Evolutionary conservation across 148 eudicot species (phyloP).

Genomic region (Camellia granthamiana): DNA sequence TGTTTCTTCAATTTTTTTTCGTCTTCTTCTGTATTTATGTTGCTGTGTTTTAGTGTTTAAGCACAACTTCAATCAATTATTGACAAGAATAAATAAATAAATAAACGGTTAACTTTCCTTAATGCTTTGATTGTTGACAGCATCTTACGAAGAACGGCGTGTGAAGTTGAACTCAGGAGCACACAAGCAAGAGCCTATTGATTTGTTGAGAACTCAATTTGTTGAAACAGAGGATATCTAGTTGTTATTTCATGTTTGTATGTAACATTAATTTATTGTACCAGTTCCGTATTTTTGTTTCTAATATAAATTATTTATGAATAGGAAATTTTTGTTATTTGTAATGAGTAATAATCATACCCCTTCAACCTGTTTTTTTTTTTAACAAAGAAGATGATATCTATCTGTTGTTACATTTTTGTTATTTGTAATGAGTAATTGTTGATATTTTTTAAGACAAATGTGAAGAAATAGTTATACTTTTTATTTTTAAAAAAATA

Average conservation of each 20-base stretch:
- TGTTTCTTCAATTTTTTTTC: neutral
- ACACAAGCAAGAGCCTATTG: neutral
- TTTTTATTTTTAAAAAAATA: too few species aligned
- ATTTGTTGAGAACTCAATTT: neutral
- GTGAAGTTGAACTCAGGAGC: conserved; percentile 26
- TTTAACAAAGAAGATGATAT: too few species aligned
- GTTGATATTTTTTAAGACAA: too few species aligned
- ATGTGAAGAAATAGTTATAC: too few species aligned
- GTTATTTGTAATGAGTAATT: too few species aligned
- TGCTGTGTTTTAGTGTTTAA: neutral
- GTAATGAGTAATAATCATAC: neutral
- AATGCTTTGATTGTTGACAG: conserved; percentile 27
- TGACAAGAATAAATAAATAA: too few species aligned
- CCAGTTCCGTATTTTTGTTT: neutral
- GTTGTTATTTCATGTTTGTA: neutral
- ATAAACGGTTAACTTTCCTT: neutral
- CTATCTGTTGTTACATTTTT: too few species aligned
- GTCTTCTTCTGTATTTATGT: neutral
- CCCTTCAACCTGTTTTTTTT: too few species aligned
- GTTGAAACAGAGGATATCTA: neutral
- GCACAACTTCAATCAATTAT: neutral
- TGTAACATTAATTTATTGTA: neutral
- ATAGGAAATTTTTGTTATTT: neutral
- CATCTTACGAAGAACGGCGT: conserved; percentile 49
- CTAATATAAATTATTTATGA: neutral